Base-by-base conservation (phyloP, 179 eudicot species). In the Actinidia chinensis region DNA sequence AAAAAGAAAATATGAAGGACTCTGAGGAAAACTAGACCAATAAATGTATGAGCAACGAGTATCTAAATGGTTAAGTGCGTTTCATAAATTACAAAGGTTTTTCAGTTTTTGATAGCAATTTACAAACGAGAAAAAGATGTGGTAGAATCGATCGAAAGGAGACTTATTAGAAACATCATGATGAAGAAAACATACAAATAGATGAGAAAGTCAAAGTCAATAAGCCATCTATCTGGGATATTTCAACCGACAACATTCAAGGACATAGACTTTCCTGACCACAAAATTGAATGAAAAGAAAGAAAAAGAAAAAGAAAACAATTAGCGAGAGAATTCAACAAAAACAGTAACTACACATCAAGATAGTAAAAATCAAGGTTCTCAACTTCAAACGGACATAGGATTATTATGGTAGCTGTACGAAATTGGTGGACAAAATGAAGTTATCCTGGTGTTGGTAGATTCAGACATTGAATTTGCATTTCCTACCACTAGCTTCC, bases 201-300 rank as follows among this genome's bases (percentile, higher is more conserved):
- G 68, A 80, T 77, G 78, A 95, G 97, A 65, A 87, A 80, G 90
- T 90, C 79, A 95, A 84, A 82, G 50, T 88, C 97, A 94, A 92
- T 3, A 93, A 90, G 82, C 86, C 98, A 59, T n/a, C n/a, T n/a
- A n/a, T 95, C 91, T 2, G 98, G 98, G 52, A 95, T 82, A n/a
- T n/a, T n/a, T 23, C 76, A 87, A 33, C 97, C 97, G 4, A 64
- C 64, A 20, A 86, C 92, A 73, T 86, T 86, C 40, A 89, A 10
- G 46, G 91, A n/a, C 88, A 83, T 90, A 88, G 14, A 94, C 92
- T 76, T 86, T 93, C 89, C 98, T 93, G 94, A 64, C 42, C 75
- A 68, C 48, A 79, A n/a, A 20, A 4, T 8, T 11, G 51, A 47
- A 1, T 11, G 51, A 61, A 52, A 68, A 22, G 44, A 43, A 58